These are phyloP conservation scores for Asterochloris erici DNA, from an alignment of 139 green algal genomes.

Conservation along the genomic window DNA sequence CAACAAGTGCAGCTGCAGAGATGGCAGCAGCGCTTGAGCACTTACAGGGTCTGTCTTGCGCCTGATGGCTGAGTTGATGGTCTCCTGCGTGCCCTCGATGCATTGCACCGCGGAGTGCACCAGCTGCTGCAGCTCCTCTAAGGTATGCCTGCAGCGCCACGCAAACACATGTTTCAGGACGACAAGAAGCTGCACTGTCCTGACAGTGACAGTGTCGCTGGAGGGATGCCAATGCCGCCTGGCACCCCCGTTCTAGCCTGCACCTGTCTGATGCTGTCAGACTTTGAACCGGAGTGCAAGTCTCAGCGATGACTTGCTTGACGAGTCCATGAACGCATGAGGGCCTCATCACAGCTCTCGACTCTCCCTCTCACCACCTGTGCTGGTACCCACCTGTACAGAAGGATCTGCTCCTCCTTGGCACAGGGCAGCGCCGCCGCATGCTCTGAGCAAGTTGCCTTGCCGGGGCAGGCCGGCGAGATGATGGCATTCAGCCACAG, in stretches of 20 bases:
- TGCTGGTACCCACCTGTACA: constrained; percentile 45
- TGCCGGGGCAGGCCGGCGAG: constrained; percentile 30
- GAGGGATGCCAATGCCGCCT: not conserved
- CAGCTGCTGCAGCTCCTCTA: constrained; percentile 36
- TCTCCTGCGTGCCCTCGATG: constrained; percentile 17
- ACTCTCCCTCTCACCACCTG: not conserved
- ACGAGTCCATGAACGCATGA: not conserved
- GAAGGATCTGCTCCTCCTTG: constrained; percentile 31
- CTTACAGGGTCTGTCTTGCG: constrained; percentile 17
- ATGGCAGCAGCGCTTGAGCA: not conserved
- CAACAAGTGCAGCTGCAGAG: not conserved
- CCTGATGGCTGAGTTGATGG: constrained; percentile 26
- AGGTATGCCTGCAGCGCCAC: constrained; percentile 19
- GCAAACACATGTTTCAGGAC: not conserved
- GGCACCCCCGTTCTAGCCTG: not conserved
- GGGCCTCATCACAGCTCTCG: not conserved
- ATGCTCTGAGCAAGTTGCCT: constrained; percentile 68
- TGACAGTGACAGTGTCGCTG: not conserved
- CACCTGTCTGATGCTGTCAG: not conserved
- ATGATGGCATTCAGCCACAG: constrained; percentile 69
- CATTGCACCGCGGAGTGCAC: constrained; percentile 23
- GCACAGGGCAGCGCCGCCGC: constrained; percentile 33
- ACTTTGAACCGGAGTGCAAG: not conserved
- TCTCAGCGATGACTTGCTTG: not conserved
- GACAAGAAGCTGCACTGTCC: not conserved